These are phyloP conservation scores for Tylopilus sp. DNA, from an alignment of 1,284 basidiomycete species.

Conservation along the genomic window DNA sequence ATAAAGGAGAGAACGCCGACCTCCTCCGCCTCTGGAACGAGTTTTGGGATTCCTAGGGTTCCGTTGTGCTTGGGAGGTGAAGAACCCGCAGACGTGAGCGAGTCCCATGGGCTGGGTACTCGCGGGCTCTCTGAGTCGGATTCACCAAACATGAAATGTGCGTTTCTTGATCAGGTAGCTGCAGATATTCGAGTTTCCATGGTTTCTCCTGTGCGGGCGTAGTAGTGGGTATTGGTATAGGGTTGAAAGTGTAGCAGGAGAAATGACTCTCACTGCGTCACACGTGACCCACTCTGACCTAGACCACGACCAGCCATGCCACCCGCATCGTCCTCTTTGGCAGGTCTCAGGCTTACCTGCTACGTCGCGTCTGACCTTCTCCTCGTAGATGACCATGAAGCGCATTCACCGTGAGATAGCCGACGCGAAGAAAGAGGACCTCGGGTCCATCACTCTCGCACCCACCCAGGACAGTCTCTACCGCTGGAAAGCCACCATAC, in stretches of 20 bases:
- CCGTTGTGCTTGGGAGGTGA: slow-evolving; percentile 27
- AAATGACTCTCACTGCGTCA: not conserved
- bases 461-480: slow-evolving; percentile 63
- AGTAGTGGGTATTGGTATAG: slow-evolving; percentile 36
- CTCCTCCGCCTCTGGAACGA: slow-evolving; percentile 72
- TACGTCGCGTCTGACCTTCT: slow-evolving; percentile 10
- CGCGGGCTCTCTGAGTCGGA: slow-evolving; percentile 72
- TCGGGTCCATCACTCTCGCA: slow-evolving; percentile 69
- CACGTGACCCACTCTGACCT: slow-evolving; percentile 22
- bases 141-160: slow-evolving; percentile 69
- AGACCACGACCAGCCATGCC: slow-evolving; percentile 21
- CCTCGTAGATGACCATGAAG: slow-evolving; percentile 71
- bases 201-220: too few relatives aligned
- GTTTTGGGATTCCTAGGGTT: slow-evolving; percentile 41
- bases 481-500: slow-evolving; percentile 68
- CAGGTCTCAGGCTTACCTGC: slow-evolving; percentile 2
- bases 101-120: slow-evolving; percentile 77
- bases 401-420: slow-evolving; percentile 86
- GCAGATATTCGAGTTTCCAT: slow-evolving; percentile 64
- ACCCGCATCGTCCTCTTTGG: slow-evolving; percentile 22
- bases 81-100: slow-evolving; percentile 51
- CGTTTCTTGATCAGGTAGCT: slow-evolving; percentile 1
- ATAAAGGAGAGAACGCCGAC: slow-evolving; percentile 27
- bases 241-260: not conserved
- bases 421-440: slow-evolving; percentile 80